These are phyloP conservation scores for Barnettozyma wickerhamii DNA, from an alignment of 805 yeast species.

Conservation along the genomic window DNA sequence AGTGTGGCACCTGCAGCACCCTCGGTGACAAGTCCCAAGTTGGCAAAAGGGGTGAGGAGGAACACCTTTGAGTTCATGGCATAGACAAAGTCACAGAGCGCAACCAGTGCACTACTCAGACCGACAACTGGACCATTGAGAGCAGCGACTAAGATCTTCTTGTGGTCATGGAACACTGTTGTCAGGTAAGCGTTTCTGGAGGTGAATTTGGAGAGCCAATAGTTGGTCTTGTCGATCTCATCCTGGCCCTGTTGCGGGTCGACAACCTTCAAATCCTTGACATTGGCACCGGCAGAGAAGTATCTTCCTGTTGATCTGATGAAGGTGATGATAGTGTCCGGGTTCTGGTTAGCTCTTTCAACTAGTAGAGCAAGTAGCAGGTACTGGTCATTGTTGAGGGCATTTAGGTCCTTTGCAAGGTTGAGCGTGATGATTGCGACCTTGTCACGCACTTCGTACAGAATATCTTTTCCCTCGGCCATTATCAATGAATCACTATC, in stretches of 20 bases:
- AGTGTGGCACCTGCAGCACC: conserved; percentile 72
- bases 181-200: conserved; percentile 70
- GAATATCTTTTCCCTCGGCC: conserved; percentile 25
- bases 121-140: conserved; percentile 90
- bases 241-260: conserved; percentile 8
- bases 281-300: conserved; percentile 85
- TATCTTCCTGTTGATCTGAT: conserved; percentile 68
- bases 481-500: conserved; percentile 6
- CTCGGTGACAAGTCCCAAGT: conserved; percentile 78
- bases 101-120: conserved; percentile 64
- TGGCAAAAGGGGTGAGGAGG: conserved; percentile 72
- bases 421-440: conserved; percentile 63
- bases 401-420: conserved; percentile 58
- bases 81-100: conserved; percentile 74
- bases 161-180: conserved; percentile 62
- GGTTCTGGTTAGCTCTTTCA: conserved; percentile 58
- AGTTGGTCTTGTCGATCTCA: conserved; percentile 26
- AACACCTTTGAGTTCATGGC: conserved; percentile 54
- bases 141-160: conserved; percentile 65
- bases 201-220: conserved; percentile 56
- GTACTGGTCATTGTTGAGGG: conserved; percentile 64
- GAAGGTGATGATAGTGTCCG: conserved; percentile 58
- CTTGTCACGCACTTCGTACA: conserved; percentile 34
- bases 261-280: conserved; percentile 31
- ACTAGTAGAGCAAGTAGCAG: conserved; percentile 53